These are phyloP conservation scores for Colletotrichum noveboracense DNA, from an alignment of 2,329 filamentous ascomycete genomes.

Conservation along the genomic window DNA sequence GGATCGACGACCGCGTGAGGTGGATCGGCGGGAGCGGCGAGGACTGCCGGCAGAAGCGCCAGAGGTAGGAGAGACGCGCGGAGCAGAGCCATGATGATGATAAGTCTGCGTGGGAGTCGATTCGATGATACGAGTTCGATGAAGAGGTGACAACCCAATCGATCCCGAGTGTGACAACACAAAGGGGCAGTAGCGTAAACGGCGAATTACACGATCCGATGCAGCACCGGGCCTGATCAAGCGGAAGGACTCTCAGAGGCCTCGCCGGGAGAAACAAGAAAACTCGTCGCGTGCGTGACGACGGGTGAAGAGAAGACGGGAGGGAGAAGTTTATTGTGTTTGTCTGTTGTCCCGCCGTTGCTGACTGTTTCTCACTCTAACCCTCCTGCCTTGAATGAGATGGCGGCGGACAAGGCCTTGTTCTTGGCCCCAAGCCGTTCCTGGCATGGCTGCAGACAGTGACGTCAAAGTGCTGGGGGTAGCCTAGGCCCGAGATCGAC, in stretches of 20 bases:
- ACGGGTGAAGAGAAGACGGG: not conserved
- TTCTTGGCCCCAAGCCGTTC: not conserved
- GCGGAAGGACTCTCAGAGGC: not conserved
- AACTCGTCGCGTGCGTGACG: not conserved
- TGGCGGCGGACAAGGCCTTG: not conserved
- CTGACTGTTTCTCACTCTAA: not conserved
- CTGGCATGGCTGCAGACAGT: not conserved
- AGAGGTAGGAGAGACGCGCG: conserved; percentile 1
- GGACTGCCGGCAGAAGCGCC: conserved; percentile 17
- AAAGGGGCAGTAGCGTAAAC: not conserved
- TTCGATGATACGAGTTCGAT: not conserved
- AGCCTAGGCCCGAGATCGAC: not conserved
- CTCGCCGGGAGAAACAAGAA: not conserved
- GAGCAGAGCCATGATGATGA: not conserved
- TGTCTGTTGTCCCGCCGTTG: not conserved
- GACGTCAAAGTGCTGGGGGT: conserved; percentile 15
- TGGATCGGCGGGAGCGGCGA: conserved; percentile 21
- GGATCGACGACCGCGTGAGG: conserved; percentile 5
- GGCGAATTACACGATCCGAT: not conserved
- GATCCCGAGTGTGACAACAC: not conserved
- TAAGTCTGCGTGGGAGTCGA: not conserved
- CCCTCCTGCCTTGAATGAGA: not conserved
- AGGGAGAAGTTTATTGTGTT: not conserved
- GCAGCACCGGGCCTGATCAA: not conserved
- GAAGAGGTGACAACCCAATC: not conserved